Percentiles rank a stretch among this genome's conserved stretches.
Evolutionary conservation across 257 asterid species (phyloP).

Genomic region (Apocynum venetum): DNA sequence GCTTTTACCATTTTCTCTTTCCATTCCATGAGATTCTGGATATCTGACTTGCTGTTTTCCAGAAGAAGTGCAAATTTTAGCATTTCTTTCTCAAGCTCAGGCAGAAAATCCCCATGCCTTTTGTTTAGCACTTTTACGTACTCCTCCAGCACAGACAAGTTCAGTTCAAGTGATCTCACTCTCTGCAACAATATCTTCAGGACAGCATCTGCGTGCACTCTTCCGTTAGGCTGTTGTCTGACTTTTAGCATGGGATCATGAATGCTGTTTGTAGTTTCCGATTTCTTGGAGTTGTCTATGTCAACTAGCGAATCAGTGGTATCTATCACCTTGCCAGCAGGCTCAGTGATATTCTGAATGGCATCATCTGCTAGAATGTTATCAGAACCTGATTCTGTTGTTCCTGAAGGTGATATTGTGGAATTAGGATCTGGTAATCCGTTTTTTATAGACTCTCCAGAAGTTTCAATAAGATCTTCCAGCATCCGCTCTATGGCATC

Average conservation of each 20-base stretch:
- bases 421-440: constrained; percentile 38
- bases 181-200: constrained; percentile 83
- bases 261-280: constrained; percentile 20
- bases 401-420: constrained; percentile 36
- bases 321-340: constrained; percentile 32
- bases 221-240: constrained; percentile 53
- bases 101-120: constrained; percentile 65
- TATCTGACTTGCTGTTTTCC: constrained; percentile 69
- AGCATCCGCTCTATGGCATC: constrained; percentile 97
- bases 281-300: constrained; percentile 37
- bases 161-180: constrained; percentile 81
- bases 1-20: constrained; percentile 55
- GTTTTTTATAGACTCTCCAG: constrained; percentile 45
- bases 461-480: constrained; percentile 75
- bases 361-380: constrained; percentile 29
- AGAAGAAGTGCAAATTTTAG: constrained; percentile 47
- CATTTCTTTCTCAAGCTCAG: constrained; percentile 71
- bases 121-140: constrained; percentile 72
- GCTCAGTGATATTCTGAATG: constrained; percentile 26
- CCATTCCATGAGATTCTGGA: constrained; percentile 73
- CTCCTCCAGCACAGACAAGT: constrained; percentile 79
- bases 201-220: constrained; percentile 89
- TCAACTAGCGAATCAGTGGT: constrained; percentile 36
- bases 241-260: constrained; percentile 47
- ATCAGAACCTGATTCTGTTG: constrained; percentile 37